A percentile compares a stretch with the other conserved stretches of the same genome.
Conservation (phyloP, 192 early-diverging fungal genomes). For the Coemansia erecta region DNA sequence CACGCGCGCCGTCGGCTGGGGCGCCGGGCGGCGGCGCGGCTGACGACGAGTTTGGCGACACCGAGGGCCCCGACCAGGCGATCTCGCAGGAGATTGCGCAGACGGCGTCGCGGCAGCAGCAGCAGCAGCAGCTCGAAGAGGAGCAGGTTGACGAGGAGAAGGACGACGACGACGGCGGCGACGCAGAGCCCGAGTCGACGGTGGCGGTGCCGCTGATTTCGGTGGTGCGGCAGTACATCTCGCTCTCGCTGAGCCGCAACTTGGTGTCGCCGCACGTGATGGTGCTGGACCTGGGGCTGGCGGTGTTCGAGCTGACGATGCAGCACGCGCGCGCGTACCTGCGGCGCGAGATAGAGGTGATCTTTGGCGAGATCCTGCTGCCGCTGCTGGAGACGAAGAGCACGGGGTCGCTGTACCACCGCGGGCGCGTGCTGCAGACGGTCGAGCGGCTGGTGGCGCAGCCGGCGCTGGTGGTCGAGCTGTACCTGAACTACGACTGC, state of each 20-base stretch:
- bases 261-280: constrained; percentile 71
- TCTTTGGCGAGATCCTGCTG: constrained; percentile 89
- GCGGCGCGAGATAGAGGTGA: constrained; percentile 84
- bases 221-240: constrained; percentile 83
- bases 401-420: constrained; percentile 61
- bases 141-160: not conserved
- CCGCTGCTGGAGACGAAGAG: constrained; percentile 80
- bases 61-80: constrained; percentile 38
- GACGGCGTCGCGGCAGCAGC: constrained; percentile 10
- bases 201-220: constrained; percentile 71
- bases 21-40: not conserved
- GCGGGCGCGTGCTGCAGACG: constrained; percentile 69
- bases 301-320: constrained; percentile 79
- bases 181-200: not conserved
- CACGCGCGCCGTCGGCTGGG: not conserved
- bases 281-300: constrained; percentile 80
- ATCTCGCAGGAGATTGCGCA: constrained; percentile 24
- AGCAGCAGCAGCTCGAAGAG: not conserved
- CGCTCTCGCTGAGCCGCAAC: constrained; percentile 79
- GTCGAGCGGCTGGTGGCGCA: constrained; percentile 67
- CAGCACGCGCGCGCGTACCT: constrained; percentile 65
- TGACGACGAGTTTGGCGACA: constrained; percentile 46
- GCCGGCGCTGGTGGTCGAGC: constrained; percentile 79
- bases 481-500: constrained; percentile 96
- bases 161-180: not conserved